Conservation (phyloP, 2,329 filamentous ascomycete genomes). For the Basipetospora sp. region DNA sequence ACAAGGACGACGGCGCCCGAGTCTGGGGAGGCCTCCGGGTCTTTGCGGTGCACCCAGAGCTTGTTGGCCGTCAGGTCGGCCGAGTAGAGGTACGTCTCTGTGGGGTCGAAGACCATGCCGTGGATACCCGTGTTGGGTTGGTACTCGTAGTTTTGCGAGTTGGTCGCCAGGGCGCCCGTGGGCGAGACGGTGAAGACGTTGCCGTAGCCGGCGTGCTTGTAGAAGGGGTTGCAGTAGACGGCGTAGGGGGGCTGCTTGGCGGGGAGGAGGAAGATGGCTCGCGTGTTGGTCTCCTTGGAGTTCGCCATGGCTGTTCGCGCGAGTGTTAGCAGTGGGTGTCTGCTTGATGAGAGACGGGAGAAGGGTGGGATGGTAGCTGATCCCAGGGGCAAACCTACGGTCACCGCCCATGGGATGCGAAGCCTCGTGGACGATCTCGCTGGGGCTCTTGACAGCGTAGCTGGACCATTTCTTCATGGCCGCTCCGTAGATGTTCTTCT, state of each 20-base stretch:
- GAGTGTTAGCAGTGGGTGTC: conserved; percentile 4
- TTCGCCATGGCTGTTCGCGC: conserved; percentile 45
- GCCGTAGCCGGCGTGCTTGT: conserved; percentile 67
- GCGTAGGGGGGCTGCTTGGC: conserved; percentile 62
- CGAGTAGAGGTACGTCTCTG: conserved; percentile 62
- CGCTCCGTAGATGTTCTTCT: conserved; percentile 74
- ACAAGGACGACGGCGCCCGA: conserved; percentile 52
- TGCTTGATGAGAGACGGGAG: background rate
- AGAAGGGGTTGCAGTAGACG: conserved; percentile 85
- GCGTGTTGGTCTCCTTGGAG: conserved; percentile 59
- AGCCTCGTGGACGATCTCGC: conserved; percentile 58
- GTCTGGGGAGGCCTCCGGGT: conserved; percentile 17
- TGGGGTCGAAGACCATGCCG: conserved; percentile 66
- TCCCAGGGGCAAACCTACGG: conserved; percentile 49
- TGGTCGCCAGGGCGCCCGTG: conserved; percentile 42
- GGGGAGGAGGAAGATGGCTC: conserved; percentile 77
- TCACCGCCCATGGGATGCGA: conserved; percentile 66
- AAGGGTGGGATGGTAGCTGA: background rate
- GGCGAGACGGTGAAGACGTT: conserved; percentile 55
- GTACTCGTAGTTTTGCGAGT: conserved; percentile 61
- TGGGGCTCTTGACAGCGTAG: conserved; percentile 60
- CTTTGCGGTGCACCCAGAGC: conserved; percentile 69
- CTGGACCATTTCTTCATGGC: conserved; percentile 91
- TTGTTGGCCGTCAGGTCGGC: conserved; percentile 66
- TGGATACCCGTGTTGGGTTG: conserved; percentile 58